phyloP scores from a whole-genome alignment of 768 basidiomycete species.

The Leccinellum rugosiceps region DNA sequence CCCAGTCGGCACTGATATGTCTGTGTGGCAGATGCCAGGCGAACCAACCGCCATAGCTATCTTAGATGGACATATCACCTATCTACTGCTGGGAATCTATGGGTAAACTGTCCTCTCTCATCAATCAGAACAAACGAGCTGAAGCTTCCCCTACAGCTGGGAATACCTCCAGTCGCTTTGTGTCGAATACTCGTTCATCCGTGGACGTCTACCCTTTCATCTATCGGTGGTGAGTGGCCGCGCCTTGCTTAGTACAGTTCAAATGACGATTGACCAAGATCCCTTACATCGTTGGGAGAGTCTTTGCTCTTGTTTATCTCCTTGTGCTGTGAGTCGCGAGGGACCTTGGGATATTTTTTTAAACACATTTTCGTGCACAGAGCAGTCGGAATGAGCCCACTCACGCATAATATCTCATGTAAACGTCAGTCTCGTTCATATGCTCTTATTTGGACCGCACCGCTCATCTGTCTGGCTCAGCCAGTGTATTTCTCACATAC shows the following conservation, averaged over 20 bases:
- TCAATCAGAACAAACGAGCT: not conserved
- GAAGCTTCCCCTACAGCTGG: conserved; percentile 15
- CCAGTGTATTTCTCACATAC: not conserved
- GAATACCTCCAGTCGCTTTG: conserved; percentile 15
- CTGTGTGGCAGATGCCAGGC: not conserved
- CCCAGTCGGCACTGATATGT: not conserved
- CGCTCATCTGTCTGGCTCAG: conserved; percentile 7
- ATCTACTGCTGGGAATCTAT: conserved; percentile 16
- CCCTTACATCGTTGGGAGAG: conserved; percentile 21
- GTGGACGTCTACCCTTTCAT: conserved; percentile 13
- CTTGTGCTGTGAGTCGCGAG: conserved; percentile 8
- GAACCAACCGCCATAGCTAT: not conserved
- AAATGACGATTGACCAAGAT: conserved; percentile 6
- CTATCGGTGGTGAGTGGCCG: conserved; percentile 18
- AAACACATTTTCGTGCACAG: conserved; percentile 5
- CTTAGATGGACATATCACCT: not conserved
- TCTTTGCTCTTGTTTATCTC: conserved; percentile 8
- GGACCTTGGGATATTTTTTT: too few species aligned
- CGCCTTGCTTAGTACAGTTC: not conserved
- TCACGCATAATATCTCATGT: not conserved
- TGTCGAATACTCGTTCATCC: conserved; percentile 17
- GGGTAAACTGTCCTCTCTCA: conserved; percentile 10
- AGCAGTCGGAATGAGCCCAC: not conserved
- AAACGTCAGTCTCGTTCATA: conserved; percentile 12
- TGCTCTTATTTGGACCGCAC: not conserved